phyloP scores from a whole-genome alignment of 2,329 filamentous ascomycete species.

The Berkeleyomyces basicola region DNA sequence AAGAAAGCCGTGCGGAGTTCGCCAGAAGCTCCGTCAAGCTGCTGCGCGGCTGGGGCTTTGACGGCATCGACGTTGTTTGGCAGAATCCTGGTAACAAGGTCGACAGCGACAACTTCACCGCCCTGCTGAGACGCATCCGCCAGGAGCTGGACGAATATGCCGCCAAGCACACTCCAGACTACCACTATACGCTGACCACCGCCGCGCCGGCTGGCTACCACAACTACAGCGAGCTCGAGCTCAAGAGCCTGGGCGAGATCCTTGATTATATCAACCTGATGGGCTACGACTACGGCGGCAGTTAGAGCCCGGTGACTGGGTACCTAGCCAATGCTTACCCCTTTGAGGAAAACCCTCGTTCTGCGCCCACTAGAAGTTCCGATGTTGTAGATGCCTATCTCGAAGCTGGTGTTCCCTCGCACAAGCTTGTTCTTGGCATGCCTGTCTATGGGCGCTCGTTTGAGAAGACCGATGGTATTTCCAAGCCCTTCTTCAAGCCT shows the following conservation, averaged over 20 bases:
- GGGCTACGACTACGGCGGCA: constrained; percentile 58
- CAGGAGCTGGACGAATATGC: constrained; percentile 33
- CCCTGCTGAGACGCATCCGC: constrained; percentile 29
- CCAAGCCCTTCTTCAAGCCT: constrained; percentile 31
- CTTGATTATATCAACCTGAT: constrained; percentile 47
- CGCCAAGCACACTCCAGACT: constrained; percentile 25
- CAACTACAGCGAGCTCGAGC: constrained; percentile 31
- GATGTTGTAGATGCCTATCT: constrained; percentile 52
- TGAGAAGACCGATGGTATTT: constrained; percentile 40
- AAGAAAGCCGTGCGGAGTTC: constrained; percentile 45
- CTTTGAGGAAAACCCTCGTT: constrained; percentile 33
- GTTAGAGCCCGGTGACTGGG: constrained; percentile 45
- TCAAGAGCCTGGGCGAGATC: constrained; percentile 28
- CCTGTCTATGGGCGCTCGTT: constrained; percentile 68
- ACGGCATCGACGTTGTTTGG: constrained; percentile 30
- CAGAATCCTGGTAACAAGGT: constrained; percentile 23
- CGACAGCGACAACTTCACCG: constrained; percentile 28
- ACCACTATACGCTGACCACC: constrained; percentile 38
- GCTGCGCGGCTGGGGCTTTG: constrained; percentile 55
- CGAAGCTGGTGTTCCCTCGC: constrained; percentile 39
- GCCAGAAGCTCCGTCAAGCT: constrained; percentile 51
- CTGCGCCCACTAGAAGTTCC: constrained; percentile 55
- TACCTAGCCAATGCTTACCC: constrained; percentile 58
- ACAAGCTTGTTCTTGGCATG: constrained; percentile 62
- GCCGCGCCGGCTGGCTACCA: constrained; percentile 32